phyloP scores from a whole-genome alignment of 176 grass and related monocot genomes.

The Oryza punctata region DNA sequence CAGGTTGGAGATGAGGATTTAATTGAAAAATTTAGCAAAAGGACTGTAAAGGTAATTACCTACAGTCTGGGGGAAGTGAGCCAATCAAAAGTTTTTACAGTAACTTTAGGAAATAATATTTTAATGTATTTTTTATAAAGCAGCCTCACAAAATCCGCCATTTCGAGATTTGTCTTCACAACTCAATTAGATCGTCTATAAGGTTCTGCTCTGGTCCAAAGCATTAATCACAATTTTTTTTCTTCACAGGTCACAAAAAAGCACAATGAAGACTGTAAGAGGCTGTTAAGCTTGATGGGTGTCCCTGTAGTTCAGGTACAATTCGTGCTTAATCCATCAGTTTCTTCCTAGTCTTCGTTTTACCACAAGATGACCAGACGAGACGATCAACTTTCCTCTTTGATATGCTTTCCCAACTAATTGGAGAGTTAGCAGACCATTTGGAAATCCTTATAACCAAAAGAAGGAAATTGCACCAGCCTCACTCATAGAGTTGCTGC shows the following conservation, averaged over 20 bases:
- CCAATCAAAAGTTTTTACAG: not conserved
- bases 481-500: not conserved
- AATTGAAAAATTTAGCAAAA: slow-evolving; percentile 92
- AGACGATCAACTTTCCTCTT: not conserved
- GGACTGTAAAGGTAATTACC: slow-evolving; percentile 73
- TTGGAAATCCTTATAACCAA: slow-evolving; percentile 3
- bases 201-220: not conserved
- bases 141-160: not conserved
- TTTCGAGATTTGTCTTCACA: slow-evolving; percentile 3
- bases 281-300: slow-evolving; percentile 82
- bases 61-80: slow-evolving; percentile 18
- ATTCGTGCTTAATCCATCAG: slow-evolving; percentile 9
- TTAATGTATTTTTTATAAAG: slow-evolving; percentile 26
- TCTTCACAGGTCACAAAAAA: slow-evolving; percentile 61
- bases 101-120: not conserved
- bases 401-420: slow-evolving; percentile 21
- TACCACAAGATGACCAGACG: not conserved
- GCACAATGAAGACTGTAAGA: slow-evolving; percentile 90
- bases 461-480: slow-evolving; percentile 7
- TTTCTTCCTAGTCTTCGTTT: slow-evolving; percentile 1
- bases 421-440: slow-evolving; percentile 3
- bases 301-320: slow-evolving; percentile 81
- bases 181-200: not conserved
- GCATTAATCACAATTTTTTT: not conserved
- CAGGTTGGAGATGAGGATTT: slow-evolving; percentile 77